These are phyloP conservation scores for Pseudocercospora macadamiae DNA, from an alignment of 2,329 filamentous ascomycete species.

Conservation along the genomic window DNA sequence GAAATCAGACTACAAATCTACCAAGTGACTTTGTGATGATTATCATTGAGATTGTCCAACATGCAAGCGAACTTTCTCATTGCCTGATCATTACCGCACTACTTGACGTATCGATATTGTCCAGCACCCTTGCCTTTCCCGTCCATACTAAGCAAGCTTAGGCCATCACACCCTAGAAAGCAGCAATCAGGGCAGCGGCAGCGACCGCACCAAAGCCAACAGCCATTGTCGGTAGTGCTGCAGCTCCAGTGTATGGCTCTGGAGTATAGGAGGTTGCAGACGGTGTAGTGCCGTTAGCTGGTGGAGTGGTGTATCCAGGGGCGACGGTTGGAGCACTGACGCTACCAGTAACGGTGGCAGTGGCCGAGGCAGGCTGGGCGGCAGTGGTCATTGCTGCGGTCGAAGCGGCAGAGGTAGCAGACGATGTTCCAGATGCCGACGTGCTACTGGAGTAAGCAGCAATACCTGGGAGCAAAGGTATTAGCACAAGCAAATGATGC, in stretches of 20 bases:
- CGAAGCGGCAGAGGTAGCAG: not conserved
- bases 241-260: conserved; percentile 17
- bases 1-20: too few relatives aligned
- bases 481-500: too few relatives aligned
- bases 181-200: conserved; percentile 15
- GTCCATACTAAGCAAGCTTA: too few relatives aligned
- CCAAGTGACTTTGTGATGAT: too few relatives aligned
- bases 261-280: conserved; percentile 13
- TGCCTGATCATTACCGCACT: too few relatives aligned
- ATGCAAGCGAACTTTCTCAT: too few relatives aligned
- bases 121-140: too few relatives aligned
- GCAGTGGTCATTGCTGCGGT: not conserved
- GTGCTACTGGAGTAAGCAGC: conserved; percentile 11
- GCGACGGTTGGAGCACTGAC: not conserved
- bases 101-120: too few relatives aligned
- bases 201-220: conserved; percentile 15
- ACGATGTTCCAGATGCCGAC: not conserved
- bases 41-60: too few relatives aligned
- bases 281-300: not conserved
- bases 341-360: conserved; percentile 2
- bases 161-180: conserved; percentile 14
- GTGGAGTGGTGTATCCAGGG: not conserved
- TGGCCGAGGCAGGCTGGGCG: not conserved
- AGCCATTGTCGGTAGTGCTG: conserved; percentile 7
- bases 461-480: not conserved